Evolutionary conservation across 352 stramenopile genomes (phyloP), one percentile per base, ranked within the genome.

Genomic region (Pythium phragmiticola): DNA sequence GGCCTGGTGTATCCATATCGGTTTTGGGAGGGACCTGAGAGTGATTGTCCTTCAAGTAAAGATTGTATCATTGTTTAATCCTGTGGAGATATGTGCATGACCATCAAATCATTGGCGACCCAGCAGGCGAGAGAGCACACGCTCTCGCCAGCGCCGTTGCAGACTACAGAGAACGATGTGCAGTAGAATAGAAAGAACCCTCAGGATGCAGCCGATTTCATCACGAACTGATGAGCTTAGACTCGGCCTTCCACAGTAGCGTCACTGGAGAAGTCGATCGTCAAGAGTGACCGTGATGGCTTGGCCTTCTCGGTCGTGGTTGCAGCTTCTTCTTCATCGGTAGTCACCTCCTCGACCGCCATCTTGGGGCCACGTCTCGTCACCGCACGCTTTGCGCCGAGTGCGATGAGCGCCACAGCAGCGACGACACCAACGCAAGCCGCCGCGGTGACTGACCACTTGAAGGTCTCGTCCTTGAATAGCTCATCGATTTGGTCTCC

Each of bases 381-480:
- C 19, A 60, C 34, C 21, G 52, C 60, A 14, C 74, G 69, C 56
- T 74, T 79, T 17, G 66, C 60, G 16, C 58, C 64, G n/a, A 73
- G 42, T 13, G 63, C 68, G 21, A 75, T 34, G 0, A 70, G 48
- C 7, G 63, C 67, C 5, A 78, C 54, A 2, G 70, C 70, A 13
- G 68, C 73, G 9, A 78, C 45, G 14, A 66, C 65, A 36, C 66
- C 72, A 30, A 79, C 57, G 21, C 47, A 57, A 7, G 60, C 60
- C 16, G 36, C 45, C 14, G 28, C 52, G 17, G 52, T 42, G 19
- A 62, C 33, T n/a, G 60, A 58, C 52, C 60, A 61, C 60, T 67
- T 57, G 43, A 67, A 62, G 7, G 54, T 52, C 36, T 58, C 46
- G 47, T 68, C 50, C 23, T 63, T 59, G 26, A 54, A 46, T 23